Evolutionary conservation across 1,284 basidiomycete genomes (phyloP), one percentile per base, ranked within the genome.

Genomic region (Leccinum huronense): DNA sequence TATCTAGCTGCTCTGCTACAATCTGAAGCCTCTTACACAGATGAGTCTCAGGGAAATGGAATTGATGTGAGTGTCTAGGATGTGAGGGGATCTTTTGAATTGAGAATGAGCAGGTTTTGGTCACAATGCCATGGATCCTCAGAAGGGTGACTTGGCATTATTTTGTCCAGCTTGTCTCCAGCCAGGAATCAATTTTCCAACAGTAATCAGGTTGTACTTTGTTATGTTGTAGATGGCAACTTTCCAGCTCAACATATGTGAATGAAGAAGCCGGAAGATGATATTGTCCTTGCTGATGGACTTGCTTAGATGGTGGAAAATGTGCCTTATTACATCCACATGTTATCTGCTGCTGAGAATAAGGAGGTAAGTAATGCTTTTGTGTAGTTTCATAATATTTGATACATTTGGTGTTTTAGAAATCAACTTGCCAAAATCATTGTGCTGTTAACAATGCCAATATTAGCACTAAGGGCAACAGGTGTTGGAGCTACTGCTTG

Each of bases 151-250:
- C 45, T 48, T 66, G 55, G 64, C 61, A 4, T 14, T 62, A 6
- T 69, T 67, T 59, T 69, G 63, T n/a, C 58, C 58, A 9, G 60
- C 68, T 10, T 69, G 68, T 60, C 61, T 63, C 13, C 68, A 67
- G 16, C 66, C 62, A 0, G 60, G 53, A 2, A 23, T 67, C 5
- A 69, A 69, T 45, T 31, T n/a, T n/a, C n/a, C 27, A 54, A 54
- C 2, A 54, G 51, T 54, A 30, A 54, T 30, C 7, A 8, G 19
- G 51, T 56, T 19, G 54, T 31, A 7, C 30, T 53, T 5, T n/a
- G 3, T 2, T 69, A 68, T 65, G 58, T 67, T 1, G 38, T 68
- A 1, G 65, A 70, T 64, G 64, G 69, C 2, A 70, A 70, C 40
- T 70, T 70, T 27, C 59, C 5, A 23, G 60, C 61, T 0, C 60